phyloP scores from a whole-genome alignment of 768 basidiomycete species.

The Leucocoprinus leucothites region DNA sequence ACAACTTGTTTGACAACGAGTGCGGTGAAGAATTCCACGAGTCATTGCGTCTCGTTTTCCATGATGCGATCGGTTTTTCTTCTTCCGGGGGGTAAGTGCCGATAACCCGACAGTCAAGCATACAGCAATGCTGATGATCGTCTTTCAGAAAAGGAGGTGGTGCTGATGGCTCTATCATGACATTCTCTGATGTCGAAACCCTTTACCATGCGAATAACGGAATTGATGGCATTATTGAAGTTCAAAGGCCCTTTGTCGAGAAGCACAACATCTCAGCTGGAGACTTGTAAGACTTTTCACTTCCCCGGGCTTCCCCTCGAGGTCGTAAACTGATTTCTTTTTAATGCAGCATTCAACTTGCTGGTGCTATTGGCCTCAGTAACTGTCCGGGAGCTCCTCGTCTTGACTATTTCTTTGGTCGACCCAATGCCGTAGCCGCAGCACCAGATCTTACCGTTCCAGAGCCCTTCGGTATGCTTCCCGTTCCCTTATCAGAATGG shows the following conservation, averaged over 20 bases:
- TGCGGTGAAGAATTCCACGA: conserved; percentile 26
- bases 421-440: conserved; percentile 27
- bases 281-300: conserved; percentile 38
- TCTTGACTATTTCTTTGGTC: conserved; percentile 36
- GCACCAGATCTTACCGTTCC: conserved; percentile 28
- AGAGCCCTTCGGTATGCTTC: conserved; percentile 16
- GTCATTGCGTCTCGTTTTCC: conserved; percentile 30
- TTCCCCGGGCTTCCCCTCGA: conserved; percentile 9
- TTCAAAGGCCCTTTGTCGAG: conserved; percentile 30
- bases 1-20: conserved; percentile 28
- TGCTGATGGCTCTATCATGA: conserved; percentile 45
- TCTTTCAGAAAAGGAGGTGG: conserved; percentile 14
- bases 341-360: conserved; percentile 38
- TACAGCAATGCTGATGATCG: background rate
- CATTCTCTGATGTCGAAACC: conserved; percentile 40
- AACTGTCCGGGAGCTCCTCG: conserved; percentile 44
- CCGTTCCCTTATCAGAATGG: background rate
- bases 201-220: conserved; percentile 41
- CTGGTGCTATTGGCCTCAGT: conserved; percentile 38
- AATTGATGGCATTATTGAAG: conserved; percentile 37
- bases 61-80: conserved; percentile 43
- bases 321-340: conserved; percentile 8
- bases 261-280: conserved; percentile 36
- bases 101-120: background rate
- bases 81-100: conserved; percentile 8